Conservation (phyloP, 768 basidiomycete species). For the Grammothele lineata region DNA sequence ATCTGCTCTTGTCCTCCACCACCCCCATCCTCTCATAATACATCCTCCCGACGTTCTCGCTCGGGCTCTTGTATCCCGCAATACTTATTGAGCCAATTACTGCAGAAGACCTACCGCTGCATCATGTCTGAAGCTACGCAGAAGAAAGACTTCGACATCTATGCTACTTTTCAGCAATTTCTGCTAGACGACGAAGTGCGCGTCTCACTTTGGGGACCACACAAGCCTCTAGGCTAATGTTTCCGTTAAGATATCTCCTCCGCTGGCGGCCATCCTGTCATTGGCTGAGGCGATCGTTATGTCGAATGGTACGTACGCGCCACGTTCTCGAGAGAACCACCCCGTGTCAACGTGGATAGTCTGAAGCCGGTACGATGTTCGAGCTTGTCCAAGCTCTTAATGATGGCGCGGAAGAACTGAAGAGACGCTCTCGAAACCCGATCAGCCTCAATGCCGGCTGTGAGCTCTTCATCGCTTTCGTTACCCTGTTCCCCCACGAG, state of each 20-base stretch:
- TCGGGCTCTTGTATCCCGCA: too few relatives aligned
- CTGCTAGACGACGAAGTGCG: constrained; percentile 65
- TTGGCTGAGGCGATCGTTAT: constrained; percentile 77
- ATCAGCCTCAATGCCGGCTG: constrained; percentile 87
- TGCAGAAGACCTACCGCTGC: too few relatives aligned
- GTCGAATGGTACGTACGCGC: constrained; percentile 55
- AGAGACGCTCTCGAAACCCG: constrained; percentile 62
- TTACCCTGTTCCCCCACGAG: constrained; percentile 80
- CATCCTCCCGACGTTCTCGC: too few relatives aligned
- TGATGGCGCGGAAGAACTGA: constrained; percentile 63
- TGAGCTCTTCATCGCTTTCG: constrained; percentile 87
- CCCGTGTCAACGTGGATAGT: neutral
- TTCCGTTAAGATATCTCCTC: constrained; percentile 59
- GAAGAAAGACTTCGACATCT: constrained; percentile 39
- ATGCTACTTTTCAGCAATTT: constrained; percentile 52
- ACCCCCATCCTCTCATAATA: too few relatives aligned
- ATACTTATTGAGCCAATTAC: too few relatives aligned
- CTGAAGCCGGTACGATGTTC: constrained; percentile 82
- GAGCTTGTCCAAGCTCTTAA: constrained; percentile 86
- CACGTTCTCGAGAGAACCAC: constrained; percentile 5
- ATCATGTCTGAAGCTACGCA: constrained; percentile 2
- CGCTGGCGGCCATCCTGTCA: constrained; percentile 84
- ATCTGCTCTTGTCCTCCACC: too few relatives aligned
- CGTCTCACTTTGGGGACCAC: constrained; percentile 3
- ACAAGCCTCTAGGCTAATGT: neutral